Base-by-base conservation (phyloP, 371 early-diverging fungal genomes). In the Mucor indicus region DNA sequence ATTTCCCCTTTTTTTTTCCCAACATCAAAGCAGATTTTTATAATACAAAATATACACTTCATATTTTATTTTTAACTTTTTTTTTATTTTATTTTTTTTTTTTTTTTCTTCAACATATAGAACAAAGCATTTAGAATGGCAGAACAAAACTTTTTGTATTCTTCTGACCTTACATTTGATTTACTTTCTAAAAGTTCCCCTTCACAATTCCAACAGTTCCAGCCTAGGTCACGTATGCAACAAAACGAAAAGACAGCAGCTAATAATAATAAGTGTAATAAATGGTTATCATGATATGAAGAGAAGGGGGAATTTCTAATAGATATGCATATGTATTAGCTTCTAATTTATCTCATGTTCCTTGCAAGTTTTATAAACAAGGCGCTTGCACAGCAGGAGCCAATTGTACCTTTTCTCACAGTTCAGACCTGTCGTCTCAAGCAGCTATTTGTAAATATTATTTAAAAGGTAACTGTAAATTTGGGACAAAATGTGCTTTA, bases 341-440 rank as follows among this genome's bases (percentile, higher is more conserved):
- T 12, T 58, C 70, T 38, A 67, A 68, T 30, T 48, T 83, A 23
- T 64, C 71, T 45, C 89, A 89, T 61, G 81, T 89, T 47, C 90
- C 90, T 13, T 90, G 90, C 74, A 90, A 88, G 63, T 90, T 90
- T 58, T 89, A 76, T 69, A 84, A 79, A 54, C 79, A 80, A 38
- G 87, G 88, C 19, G 79, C 81, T 36, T 90, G 90, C 61, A 84
- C 87, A 2, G 88, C 88, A 17, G 90, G 90, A 32, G 72, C 79
- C 53, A 82, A 82, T 52, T 90, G 90, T 56, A 73, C 77, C 44
- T 90, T 90, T 60, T 89, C 87, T 30, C 90, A 88, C 67, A 81
- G 71, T 37, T 67, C 75, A 51, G 83, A 80, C 44, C 50, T 79
- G 13, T 62, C 70, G 38, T 69, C 80, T n/a, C 83, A 81, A 38